Evolutionary conservation across 371 early-diverging fungal genomes (phyloP).

Genomic region (Lichtheimia corymbifera): DNA sequence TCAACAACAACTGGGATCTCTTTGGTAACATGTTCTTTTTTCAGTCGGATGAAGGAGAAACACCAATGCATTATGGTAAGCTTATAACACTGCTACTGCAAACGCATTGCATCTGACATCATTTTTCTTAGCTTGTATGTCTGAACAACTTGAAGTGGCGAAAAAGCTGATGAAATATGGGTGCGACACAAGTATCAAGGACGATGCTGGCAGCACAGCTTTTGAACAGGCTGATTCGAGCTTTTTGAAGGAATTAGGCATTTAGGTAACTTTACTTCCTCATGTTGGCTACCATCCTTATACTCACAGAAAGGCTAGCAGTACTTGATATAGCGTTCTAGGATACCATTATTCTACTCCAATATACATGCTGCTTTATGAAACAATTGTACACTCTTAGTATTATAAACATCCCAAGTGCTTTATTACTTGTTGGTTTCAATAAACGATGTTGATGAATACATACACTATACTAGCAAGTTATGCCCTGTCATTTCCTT

Average conservation of each 20-base stretch:
- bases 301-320: too few species aligned
- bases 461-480: conserved; percentile 8
- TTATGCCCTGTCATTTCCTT: conserved; percentile 94
- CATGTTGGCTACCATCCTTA: too few species aligned
- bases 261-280: neutral
- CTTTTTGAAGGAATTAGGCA: conserved; percentile 7
- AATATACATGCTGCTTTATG: too few species aligned
- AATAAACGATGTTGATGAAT: too few species aligned
- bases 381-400: too few species aligned
- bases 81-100: neutral
- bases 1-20: neutral
- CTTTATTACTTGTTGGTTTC: too few species aligned
- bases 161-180: conserved; percentile 26
- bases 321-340: too few species aligned
- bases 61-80: conserved; percentile 48
- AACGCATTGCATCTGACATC: neutral
- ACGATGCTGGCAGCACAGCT: conserved; percentile 39
- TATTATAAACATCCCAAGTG: too few species aligned
- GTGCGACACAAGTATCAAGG: conserved; percentile 26
- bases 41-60: conserved; percentile 37
- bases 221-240: conserved; percentile 35
- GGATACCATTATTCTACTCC: too few species aligned
- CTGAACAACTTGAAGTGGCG: conserved; percentile 39
- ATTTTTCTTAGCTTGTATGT: conserved; percentile 35
- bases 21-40: neutral